phyloP scores from a whole-genome alignment of 257 asterid genomes.

The Ballota nigra region DNA sequence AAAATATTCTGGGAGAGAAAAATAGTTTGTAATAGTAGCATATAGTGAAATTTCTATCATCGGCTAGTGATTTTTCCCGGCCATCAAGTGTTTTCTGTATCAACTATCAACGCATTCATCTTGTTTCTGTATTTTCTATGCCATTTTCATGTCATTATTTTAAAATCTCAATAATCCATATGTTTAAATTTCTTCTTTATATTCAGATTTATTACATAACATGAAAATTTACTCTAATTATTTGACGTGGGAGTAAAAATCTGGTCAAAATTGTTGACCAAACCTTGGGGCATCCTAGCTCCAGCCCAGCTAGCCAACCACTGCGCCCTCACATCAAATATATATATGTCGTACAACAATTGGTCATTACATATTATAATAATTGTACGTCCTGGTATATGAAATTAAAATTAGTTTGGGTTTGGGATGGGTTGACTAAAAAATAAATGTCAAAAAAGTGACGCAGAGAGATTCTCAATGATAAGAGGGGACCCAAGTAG shows the following conservation, averaged over 20 bases:
- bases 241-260: background rate
- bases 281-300: conserved; percentile 6
- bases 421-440: conserved; percentile 47
- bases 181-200: background rate
- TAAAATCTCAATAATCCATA: background rate
- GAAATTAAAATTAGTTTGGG: background rate
- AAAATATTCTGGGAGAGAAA: too few relatives aligned
- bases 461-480: conserved; percentile 55
- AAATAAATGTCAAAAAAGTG: conserved; percentile 50
- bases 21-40: too few relatives aligned
- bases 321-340: conserved; percentile 17
- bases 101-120: too few relatives aligned
- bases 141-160: background rate
- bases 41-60: too few relatives aligned
- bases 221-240: background rate
- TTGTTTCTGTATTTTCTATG: background rate
- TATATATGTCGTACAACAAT: conserved; percentile 21
- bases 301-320: conserved; percentile 27
- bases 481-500: conserved; percentile 69
- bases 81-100: too few relatives aligned
- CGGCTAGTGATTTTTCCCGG: too few relatives aligned
- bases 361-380: conserved; percentile 1
- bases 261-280: conserved; percentile 11
- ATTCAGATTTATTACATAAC: background rate
- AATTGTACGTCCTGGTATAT: background rate